These are phyloP conservation scores for Scleroderma bovista DNA, from an alignment of 768 basidiomycete species.

Conservation along the genomic window DNA sequence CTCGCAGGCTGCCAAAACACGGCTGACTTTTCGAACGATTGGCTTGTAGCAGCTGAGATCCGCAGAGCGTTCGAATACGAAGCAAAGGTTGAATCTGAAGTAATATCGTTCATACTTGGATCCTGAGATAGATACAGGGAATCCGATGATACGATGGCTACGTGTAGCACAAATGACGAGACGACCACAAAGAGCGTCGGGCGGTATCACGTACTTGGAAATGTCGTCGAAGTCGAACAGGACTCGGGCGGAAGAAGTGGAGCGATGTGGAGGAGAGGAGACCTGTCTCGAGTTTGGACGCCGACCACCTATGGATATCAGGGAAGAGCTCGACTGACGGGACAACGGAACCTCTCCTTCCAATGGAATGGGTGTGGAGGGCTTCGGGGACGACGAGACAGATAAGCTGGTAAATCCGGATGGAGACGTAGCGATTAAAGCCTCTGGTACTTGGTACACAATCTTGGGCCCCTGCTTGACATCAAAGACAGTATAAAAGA, in stretches of 20 bases:
- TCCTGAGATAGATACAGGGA: constrained; percentile 75
- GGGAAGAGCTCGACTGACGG: constrained; percentile 47
- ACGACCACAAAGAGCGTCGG: constrained; percentile 76
- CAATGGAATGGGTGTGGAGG: constrained; percentile 23
- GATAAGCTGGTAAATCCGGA: constrained; percentile 28
- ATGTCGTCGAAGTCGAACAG: constrained; percentile 90
- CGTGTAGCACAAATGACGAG: constrained; percentile 83
- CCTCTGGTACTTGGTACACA: constrained; percentile 91
- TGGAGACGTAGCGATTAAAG: constrained; percentile 56
- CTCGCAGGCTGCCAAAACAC: constrained; percentile 86
- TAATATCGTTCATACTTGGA: constrained; percentile 74
- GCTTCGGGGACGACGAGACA: constrained; percentile 30
- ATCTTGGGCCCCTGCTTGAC: constrained; percentile 81
- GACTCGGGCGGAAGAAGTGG: constrained; percentile 43
- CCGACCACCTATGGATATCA: constrained; percentile 43
- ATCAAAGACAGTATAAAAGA: constrained; percentile 95
- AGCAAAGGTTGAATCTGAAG: constrained; percentile 92
- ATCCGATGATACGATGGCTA: constrained; percentile 84
- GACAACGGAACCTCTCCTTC: constrained; percentile 36
- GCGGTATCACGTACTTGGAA: constrained; percentile 92
- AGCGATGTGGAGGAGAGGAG: constrained; percentile 42
- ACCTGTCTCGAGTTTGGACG: constrained; percentile 39
- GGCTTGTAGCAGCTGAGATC: constrained; percentile 96
- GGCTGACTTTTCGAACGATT: constrained; percentile 89
- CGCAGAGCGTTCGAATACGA: constrained; percentile 88